Percentiles rank a stretch among this genome's conserved stretches.
Conservation (phyloP, 208 protist genomes). For the Leishmania guyanensis region DNA sequence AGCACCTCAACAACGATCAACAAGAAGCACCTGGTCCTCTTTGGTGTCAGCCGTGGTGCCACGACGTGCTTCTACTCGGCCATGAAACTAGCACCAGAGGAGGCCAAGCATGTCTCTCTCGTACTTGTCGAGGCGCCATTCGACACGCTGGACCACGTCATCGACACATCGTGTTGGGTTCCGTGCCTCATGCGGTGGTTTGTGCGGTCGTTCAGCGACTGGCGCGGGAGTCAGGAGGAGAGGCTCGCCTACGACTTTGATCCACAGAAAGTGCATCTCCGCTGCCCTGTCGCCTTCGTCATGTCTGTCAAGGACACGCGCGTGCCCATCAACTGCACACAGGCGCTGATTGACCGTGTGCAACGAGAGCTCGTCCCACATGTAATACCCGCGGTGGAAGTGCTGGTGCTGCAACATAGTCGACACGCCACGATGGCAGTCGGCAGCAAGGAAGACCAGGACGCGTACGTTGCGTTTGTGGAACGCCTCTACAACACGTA, state of each 20-base stretch:
- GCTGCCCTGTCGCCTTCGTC: constrained; percentile 87
- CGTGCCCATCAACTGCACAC: constrained; percentile 74
- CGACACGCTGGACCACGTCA: constrained; percentile 80
- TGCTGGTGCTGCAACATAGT: constrained; percentile 76
- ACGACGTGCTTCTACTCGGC: constrained; percentile 80
- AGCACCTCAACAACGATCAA: neutral
- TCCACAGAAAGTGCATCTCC: constrained; percentile 48
- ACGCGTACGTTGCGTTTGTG: constrained; percentile 82
- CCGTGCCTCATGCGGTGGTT: constrained; percentile 73
- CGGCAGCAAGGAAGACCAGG: constrained; percentile 74
- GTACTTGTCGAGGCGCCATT: constrained; percentile 86
- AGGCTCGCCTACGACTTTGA: constrained; percentile 63
- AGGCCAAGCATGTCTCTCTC: constrained; percentile 79
- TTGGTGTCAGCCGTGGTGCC: constrained; percentile 84
- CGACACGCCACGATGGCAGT: constrained; percentile 79
- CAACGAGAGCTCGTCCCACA: constrained; percentile 62
- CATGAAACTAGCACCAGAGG: constrained; percentile 67
- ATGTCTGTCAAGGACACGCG: constrained; percentile 65
- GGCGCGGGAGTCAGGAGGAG: constrained; percentile 43
- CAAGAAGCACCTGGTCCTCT: constrained; percentile 70
- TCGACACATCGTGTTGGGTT: constrained; percentile 53
- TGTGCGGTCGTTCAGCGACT: constrained; percentile 74
- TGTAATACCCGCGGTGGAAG: constrained; percentile 75
- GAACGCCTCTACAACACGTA: constrained; percentile 79
- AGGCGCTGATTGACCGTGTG: constrained; percentile 67